Evolutionary conservation across 75 land plant genomes (phyloP).

Genomic region (Picea sitchensis): DNA sequence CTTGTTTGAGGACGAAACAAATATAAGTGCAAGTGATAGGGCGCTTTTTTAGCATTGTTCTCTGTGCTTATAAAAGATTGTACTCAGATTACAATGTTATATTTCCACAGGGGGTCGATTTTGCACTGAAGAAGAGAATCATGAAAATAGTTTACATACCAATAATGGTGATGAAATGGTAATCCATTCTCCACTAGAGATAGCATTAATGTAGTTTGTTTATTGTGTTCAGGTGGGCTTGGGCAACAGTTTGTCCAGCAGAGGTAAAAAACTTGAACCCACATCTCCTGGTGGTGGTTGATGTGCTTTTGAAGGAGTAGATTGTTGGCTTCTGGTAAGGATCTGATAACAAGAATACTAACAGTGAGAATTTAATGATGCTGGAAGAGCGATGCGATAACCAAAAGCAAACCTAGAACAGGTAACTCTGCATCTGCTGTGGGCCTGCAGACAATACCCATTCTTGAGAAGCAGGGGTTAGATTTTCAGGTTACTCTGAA

Average conservation of each 20-base stretch:
- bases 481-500: too few species aligned
- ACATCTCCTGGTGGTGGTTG: slow-evolving; percentile 49
- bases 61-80: not conserved
- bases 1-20: too few species aligned
- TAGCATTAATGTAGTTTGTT: not conserved
- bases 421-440: not conserved
- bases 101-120: slow-evolving; percentile 21
- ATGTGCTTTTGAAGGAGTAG: slow-evolving; percentile 33
- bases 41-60: too few species aligned
- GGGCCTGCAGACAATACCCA: slow-evolving; percentile 31
- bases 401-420: not conserved
- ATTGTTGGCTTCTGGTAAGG: not conserved
- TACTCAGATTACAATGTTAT: slow-evolving; percentile 9
- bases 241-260: not conserved
- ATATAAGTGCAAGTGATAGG: too few species aligned
- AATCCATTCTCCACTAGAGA: too few species aligned
- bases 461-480: slow-evolving; percentile 26
- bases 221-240: not conserved
- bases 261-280: slow-evolving; percentile 1
- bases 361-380: not conserved
- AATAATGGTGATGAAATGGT: not conserved
- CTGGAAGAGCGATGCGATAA: not conserved
- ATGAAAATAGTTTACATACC: not conserved
- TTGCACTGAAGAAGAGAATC: not conserved
- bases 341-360: not conserved